Percentiles rank a stretch among this genome's conserved stretches.
phyloP scores from a whole-genome alignment of 352 stramenopile species.

The Phytopythium cucurbitacearum region DNA sequence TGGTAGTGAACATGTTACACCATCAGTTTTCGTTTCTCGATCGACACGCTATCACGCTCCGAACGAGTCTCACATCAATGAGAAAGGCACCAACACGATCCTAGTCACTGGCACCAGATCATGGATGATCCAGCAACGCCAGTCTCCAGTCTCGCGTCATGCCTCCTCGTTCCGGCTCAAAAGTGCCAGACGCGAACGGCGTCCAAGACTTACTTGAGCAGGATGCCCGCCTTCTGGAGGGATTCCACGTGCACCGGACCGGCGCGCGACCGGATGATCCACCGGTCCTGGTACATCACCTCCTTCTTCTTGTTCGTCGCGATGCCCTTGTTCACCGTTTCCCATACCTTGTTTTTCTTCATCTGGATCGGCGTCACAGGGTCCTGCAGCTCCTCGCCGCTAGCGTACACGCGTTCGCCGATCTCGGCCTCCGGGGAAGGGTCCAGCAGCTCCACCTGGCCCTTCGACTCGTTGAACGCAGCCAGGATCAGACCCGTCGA shows the following conservation, averaged over 20 bases:
- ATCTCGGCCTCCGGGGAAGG: slow-evolving; percentile 56
- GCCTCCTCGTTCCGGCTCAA: background rate
- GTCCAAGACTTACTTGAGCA: slow-evolving; percentile 19
- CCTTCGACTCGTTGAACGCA: slow-evolving; percentile 46
- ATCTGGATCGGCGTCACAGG: slow-evolving; percentile 76
- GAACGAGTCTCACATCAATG: too few relatives aligned
- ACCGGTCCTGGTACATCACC: slow-evolving; percentile 66
- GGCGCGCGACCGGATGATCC: slow-evolving; percentile 43
- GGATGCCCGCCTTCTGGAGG: slow-evolving; percentile 44
- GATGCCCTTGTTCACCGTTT: slow-evolving; percentile 66
- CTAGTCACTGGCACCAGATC: too few relatives aligned
- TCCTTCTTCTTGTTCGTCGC: slow-evolving; percentile 77
- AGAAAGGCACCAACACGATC: too few relatives aligned
- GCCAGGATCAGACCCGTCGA: slow-evolving; percentile 62
- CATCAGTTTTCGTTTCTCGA: too few relatives aligned
- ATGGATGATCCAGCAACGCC: too few relatives aligned
- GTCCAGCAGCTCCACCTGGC: slow-evolving; percentile 57
- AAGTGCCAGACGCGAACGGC: background rate
- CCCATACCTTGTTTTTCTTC: slow-evolving; percentile 87
- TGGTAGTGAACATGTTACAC: too few relatives aligned
- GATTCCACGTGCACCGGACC: slow-evolving; percentile 59
- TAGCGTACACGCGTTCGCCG: slow-evolving; percentile 69
- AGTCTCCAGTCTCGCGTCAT: background rate
- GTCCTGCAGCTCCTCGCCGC: slow-evolving; percentile 61
- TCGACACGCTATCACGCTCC: too few relatives aligned